Conservation (phyloP, 2,329 filamentous ascomycete genomes). For the Clonostachys rhizophaga region DNA sequence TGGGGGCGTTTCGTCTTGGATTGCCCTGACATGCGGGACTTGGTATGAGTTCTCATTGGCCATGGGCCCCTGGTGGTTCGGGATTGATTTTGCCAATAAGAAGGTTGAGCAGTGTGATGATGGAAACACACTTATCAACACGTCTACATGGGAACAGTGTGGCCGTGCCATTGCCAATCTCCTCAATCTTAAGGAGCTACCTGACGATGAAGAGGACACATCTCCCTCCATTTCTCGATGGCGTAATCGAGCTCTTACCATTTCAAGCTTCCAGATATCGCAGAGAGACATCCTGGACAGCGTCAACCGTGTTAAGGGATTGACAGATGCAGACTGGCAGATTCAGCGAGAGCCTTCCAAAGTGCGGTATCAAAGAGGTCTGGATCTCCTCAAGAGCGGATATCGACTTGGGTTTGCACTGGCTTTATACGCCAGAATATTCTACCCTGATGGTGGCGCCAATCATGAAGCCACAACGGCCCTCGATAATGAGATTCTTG, state of each 20-base stretch:
- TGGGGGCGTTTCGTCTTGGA: constrained; percentile 22
- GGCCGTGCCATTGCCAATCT: constrained; percentile 48
- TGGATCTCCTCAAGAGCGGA: background rate
- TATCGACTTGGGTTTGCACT: background rate
- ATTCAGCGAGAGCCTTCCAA: constrained; percentile 40
- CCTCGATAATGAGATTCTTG: constrained; percentile 47
- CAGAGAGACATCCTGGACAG: constrained; percentile 63
- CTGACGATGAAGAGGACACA: constrained; percentile 25
- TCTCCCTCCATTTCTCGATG: constrained; percentile 30
- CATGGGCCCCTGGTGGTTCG: constrained; percentile 25
- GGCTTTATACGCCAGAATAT: constrained; percentile 49
- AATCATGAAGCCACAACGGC: constrained; percentile 18
- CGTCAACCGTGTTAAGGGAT: constrained; percentile 51
- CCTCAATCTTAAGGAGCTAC: constrained; percentile 38
- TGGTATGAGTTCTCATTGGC: constrained; percentile 48
- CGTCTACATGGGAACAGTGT: constrained; percentile 54
- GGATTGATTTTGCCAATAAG: constrained; percentile 41
- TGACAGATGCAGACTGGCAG: constrained; percentile 55
- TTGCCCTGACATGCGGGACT: constrained; percentile 36
- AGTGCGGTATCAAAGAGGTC: background rate
- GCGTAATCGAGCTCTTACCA: constrained; percentile 40
- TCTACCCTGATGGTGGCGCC: constrained; percentile 36
- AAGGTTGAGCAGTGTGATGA: constrained; percentile 44
- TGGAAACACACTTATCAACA: constrained; percentile 50
- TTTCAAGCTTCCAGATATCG: constrained; percentile 51